Base-by-base conservation (phyloP, 164 flowering plant genomes). In the Piper betle region DNA sequence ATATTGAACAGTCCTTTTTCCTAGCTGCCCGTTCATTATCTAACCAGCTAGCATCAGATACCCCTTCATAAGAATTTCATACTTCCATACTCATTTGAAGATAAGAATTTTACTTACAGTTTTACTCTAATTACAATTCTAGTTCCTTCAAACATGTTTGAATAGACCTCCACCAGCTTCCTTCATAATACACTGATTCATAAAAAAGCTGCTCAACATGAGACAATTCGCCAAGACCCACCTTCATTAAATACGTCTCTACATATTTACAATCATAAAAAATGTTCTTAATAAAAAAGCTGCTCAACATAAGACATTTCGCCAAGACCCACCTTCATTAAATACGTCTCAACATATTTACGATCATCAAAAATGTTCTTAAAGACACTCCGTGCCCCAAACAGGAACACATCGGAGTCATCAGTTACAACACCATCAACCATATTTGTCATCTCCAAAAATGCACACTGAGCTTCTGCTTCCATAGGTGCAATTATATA, bases 401-500 rank as follows among this genome's bases (percentile, higher is more conserved):
- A 93, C 72, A 93, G 67, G 75, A 93, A 86, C n/a, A 80, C 98
- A 73, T 93, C 98, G 33, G 98, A 89, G 75, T 93, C 98, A 78
- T 93, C 98, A 55, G 98, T 90, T 39, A 93, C 94, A 67, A 93
- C 94, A 65, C 97, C 98, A 82, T 93, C 97, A 57, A 93, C 97
- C 74, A 86, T 84, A 59, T 82, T 79, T 40, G 77, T 75, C 52
- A 77, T 74, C 74, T 93, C 98, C 96, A 93, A 75, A 65, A 71
- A 82, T 57, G 98, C 98, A 69, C 98, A 93, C 58, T 93, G 98
- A 61, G 97, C 97, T 85, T 93, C 98, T 64, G 98, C 98, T 76
- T 93, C 98, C 96, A 86, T 90, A 15, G 98, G 98, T 57, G 98
- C 92, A 74, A 93, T 93, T 38, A 90, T 90, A 73, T 84, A 93